Evolutionary conservation across 805 yeast genomes (phyloP), one percentile per base, ranked within the genome.

Genomic region (Saturnispora zaruensis): DNA sequence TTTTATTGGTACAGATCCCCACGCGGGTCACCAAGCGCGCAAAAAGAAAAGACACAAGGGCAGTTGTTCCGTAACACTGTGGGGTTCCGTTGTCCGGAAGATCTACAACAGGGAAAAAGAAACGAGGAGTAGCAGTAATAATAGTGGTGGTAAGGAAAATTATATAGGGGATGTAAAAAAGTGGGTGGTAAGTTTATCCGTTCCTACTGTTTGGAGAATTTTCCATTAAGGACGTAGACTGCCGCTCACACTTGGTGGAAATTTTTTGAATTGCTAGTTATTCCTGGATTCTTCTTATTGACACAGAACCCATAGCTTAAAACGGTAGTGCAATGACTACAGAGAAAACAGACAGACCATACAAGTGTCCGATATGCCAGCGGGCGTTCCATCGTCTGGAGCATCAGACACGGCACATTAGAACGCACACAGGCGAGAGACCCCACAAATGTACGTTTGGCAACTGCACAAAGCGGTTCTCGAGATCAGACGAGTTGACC

Each of bases 361-460:
- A 81, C 65, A 79, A 81, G 53, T 84, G 91, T 61, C 83, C 88
- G 4, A 72, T 82, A 60, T 84, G 91, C 62, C 78, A 77, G 37
- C 80, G 84, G 64, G 87, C 87, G 0, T 84, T 84, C 61, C 87
- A 82, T 60, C 70, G 91, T 51, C 64, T 84, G 41, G 91, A 84
- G 59, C 91, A 84, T 64, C 88, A 82, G 60, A 82, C 89, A 7
- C 73, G 91, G 59, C 91, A 84, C 59, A 81, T 84, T 51, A 70
- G 90, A 59, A 84, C 89, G 11, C 91, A 84, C 59, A 84, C 91
- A 0, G 91, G 91, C 24, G 90, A 84, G 59, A 83, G 81, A 61
- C 91, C 91, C 3, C 89, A 84, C 63, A 76, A 75, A n/a, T 84
- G 90, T 65, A 75, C 79, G 25, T 84, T 74, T 56, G 84, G 84